A percentile compares a stretch with the other conserved stretches of the same genome.
These are phyloP conservation scores for Teratosphaeriaceae sp. DNA, from an alignment of 2,329 filamentous ascomycete genomes.

Conservation along the genomic window DNA sequence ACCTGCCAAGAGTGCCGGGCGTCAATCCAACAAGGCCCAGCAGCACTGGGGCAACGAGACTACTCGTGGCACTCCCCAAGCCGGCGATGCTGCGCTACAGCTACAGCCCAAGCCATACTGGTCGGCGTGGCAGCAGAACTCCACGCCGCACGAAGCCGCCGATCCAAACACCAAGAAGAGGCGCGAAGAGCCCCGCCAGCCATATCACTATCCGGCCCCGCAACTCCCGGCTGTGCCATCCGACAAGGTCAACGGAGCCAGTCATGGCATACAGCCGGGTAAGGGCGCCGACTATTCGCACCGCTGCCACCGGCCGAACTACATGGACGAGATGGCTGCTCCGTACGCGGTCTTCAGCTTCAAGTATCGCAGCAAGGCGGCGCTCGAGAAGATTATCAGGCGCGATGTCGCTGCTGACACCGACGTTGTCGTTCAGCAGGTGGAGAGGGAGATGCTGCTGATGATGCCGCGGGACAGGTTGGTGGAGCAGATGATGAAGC, in stretches of 20 bases:
- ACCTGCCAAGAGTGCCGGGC: conserved; percentile 3
- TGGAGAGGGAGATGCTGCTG: conserved; percentile 17
- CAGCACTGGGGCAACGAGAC: background rate
- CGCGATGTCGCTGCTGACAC: conserved; percentile 20
- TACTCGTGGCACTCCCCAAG: too few species aligned
- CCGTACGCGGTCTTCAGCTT: conserved; percentile 45
- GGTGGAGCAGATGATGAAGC: conserved; percentile 19
- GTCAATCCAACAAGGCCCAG: too few species aligned
- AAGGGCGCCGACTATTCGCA: conserved; percentile 34
- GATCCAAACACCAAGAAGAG: conserved; percentile 8
- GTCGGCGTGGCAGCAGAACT: conserved; percentile 18
- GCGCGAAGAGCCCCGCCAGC: conserved; percentile 14
- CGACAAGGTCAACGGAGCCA: conserved; percentile 14
- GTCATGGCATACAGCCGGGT: conserved; percentile 24
- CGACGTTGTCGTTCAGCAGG: conserved; percentile 14
- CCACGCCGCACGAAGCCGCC: background rate
- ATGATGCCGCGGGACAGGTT: conserved; percentile 27
- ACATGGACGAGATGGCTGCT: conserved; percentile 33
- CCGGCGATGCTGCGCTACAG: background rate
- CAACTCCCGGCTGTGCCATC: conserved; percentile 20
- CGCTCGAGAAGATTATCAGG: conserved; percentile 31
- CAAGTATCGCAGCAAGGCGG: conserved; percentile 35
- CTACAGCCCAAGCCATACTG: conserved; percentile 28
- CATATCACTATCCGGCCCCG: conserved; percentile 27
- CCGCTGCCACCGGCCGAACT: conserved; percentile 30